Evolutionary conservation across 768 basidiomycete species (phyloP).

Genomic region (Lactarius indigo): DNA sequence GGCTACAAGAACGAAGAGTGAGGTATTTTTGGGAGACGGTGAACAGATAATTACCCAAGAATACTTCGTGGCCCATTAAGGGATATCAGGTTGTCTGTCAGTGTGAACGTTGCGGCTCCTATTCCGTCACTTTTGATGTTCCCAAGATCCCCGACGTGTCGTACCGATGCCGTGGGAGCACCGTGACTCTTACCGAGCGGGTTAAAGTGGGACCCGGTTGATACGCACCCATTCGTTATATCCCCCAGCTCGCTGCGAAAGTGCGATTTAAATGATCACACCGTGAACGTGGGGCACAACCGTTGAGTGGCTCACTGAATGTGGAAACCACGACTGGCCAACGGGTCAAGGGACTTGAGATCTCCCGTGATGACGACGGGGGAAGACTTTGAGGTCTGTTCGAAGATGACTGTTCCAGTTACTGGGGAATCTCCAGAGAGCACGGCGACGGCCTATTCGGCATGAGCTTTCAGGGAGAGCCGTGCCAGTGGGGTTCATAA

Average conservation of each 20-base stretch:
- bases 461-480: not conserved
- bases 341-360: constrained; percentile 56
- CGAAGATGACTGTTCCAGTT: constrained; percentile 62
- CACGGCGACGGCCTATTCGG: constrained; percentile 51
- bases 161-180: constrained; percentile 47
- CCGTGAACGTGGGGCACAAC: not conserved
- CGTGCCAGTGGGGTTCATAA: not conserved
- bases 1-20: constrained; percentile 36
- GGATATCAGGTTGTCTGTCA: constrained; percentile 59
- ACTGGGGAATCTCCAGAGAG: constrained; percentile 59
- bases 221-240: constrained; percentile 58
- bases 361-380: constrained; percentile 62
- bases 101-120: constrained; percentile 55
- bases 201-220: constrained; percentile 77
- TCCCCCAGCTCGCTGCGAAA: constrained; percentile 52
- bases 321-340: constrained; percentile 69
- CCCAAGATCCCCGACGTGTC: constrained; percentile 77
- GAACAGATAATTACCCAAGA: constrained; percentile 50
- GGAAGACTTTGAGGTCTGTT: constrained; percentile 46
- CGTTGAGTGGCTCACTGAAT: constrained; percentile 55
- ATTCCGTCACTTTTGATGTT: constrained; percentile 61
- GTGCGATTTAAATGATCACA: not conserved
- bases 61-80: constrained; percentile 67
- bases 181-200: constrained; percentile 65
- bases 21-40: not conserved